These are phyloP conservation scores for Marasmius tenuissimus DNA, from an alignment of 1,284 basidiomycete genomes.

Conservation along the genomic window DNA sequence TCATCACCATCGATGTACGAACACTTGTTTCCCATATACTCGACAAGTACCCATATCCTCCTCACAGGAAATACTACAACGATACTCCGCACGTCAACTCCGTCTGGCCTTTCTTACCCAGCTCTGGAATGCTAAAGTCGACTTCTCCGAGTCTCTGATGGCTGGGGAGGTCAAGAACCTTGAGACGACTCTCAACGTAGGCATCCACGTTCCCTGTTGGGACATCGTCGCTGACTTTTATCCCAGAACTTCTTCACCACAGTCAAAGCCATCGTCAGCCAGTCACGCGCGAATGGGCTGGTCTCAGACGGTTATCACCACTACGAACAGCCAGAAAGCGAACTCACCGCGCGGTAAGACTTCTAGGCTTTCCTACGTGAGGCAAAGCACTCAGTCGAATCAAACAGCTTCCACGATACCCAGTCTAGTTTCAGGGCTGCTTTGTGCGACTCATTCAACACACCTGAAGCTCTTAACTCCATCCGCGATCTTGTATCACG, in stretches of 20 bases:
- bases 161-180: constrained; percentile 86
- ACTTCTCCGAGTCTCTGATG: constrained; percentile 92
- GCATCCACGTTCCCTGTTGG: constrained; percentile 24
- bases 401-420: constrained; percentile 66
- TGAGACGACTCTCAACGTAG: constrained; percentile 86
- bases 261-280: constrained; percentile 78
- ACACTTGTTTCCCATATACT: constrained; percentile 1
- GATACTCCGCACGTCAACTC: constrained; percentile 86
- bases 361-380: not conserved
- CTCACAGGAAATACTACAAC: constrained; percentile 83
- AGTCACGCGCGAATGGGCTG: constrained; percentile 46
- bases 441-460: constrained; percentile 98
- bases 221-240: constrained; percentile 10
- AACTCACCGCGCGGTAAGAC: constrained; percentile 61
- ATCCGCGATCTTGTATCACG: constrained; percentile 86
- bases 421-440: constrained; percentile 86
- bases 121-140: constrained; percentile 90
- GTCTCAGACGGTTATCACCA: constrained; percentile 61
- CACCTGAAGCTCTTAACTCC: constrained; percentile 78
- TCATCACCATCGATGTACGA: constrained; percentile 92
- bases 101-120: constrained; percentile 94
- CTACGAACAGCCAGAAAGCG: constrained; percentile 65
- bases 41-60: constrained; percentile 11
- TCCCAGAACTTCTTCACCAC: constrained; percentile 91
- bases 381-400: constrained; percentile 7